Evolutionary conservation across 2,329 filamentous ascomycete genomes (phyloP), one percentile per base, ranked within the genome.

Genomic region (Phialocephala sp.): DNA sequence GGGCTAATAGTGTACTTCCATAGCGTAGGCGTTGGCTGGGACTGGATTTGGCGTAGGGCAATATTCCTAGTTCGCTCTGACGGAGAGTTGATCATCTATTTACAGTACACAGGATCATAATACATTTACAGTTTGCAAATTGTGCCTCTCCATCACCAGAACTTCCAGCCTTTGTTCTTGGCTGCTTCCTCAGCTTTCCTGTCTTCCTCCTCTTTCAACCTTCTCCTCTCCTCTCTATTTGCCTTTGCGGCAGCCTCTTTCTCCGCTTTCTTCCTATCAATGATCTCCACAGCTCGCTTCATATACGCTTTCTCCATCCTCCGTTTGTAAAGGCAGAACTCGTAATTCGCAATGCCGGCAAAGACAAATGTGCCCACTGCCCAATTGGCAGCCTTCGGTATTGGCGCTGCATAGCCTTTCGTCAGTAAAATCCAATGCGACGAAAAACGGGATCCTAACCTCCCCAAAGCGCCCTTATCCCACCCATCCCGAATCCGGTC

Each of bases 221-320:
- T 80, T 70, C 78, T 79, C 65, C 79, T 81, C 69, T 80, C 79
- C 63, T 80, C 76, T 57, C 74, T 73, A 47, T 76, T 78, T 41
- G 73, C 71, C 77, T 80, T 77, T 69, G 81, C 77, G 73, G 72
- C 66, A 24, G 77, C 78, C 71, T 88, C 84, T 75, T 89, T 86
- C 77, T 91, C 88, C 4, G 84, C 82, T 74, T 91, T 89, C 77
- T 93, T 89, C 72, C 86, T 83, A 74, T 91, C 88, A 77, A 94
- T 90, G 65, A 95, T 87, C 76, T 97, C 92, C 63, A 97, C 90
- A 4, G 91, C 91, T 70, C 93, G 84, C 77, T 91, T 91, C 89
- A 99, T 94, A 68, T 92, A 91, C 68, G 89, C 87, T 72, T 89
- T 87, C 79, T 98, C 94, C 67, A 90, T 84, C 57, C 86, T 83